These are phyloP conservation scores for Pneumocystis oryctolagi DNA, from an alignment of 1,139 yeast species.

Conservation along the genomic window DNA sequence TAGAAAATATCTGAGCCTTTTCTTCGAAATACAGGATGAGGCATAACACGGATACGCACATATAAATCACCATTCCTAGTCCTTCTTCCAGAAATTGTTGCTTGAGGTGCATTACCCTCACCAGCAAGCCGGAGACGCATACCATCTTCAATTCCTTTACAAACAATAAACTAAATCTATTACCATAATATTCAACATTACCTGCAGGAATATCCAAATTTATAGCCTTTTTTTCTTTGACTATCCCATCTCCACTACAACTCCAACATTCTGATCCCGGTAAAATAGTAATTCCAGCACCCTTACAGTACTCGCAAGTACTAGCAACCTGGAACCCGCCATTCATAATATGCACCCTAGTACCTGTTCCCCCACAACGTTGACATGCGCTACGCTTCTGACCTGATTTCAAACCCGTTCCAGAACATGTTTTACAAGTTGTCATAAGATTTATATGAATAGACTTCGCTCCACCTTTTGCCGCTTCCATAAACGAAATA, in stretches of 20 bases:
- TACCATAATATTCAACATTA: not conserved
- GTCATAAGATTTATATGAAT: conserved; percentile 64
- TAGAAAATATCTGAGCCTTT: conserved; percentile 49
- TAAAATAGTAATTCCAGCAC: conserved; percentile 68
- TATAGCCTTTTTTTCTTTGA: conserved; percentile 49
- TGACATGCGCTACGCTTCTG: conserved; percentile 66
- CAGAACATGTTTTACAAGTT: conserved; percentile 64
- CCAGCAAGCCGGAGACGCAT: conserved; percentile 70
- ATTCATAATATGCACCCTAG: conserved; percentile 64
- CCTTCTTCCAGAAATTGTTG: conserved; percentile 19
- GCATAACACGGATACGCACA: conserved; percentile 60
- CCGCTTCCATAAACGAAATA: conserved; percentile 71
- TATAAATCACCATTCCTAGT: conserved; percentile 58
- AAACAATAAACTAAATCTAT: not conserved
- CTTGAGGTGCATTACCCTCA: conserved; percentile 74
- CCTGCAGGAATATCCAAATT: conserved; percentile 82
- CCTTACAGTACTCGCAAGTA: conserved; percentile 76
- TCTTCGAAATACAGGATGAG: conserved; percentile 57
- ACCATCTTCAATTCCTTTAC: conserved; percentile 48
- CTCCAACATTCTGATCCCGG: conserved; percentile 54
- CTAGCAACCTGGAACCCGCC: conserved; percentile 97
- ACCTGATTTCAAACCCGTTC: conserved; percentile 70
- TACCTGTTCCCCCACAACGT: conserved; percentile 88
- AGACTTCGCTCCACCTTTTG: conserved; percentile 54
- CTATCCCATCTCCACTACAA: conserved; percentile 86